Evolutionary conservation across 768 basidiomycete genomes (phyloP).

Genomic region (Amanita pseudoporphyria): DNA sequence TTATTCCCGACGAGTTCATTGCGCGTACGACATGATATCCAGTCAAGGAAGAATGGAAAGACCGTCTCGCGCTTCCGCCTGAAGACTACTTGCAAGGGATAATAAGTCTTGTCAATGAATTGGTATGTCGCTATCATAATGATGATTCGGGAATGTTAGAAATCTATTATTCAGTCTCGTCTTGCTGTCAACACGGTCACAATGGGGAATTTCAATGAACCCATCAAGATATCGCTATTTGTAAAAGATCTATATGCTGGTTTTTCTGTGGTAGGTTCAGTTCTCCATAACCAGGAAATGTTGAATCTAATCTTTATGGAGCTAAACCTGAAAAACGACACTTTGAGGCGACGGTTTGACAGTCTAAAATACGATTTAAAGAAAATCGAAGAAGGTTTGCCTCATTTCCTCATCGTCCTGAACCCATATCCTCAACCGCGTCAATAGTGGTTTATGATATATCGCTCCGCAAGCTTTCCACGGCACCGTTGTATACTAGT

Average conservation of each 20-base stretch:
- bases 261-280: conserved; percentile 59
- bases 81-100: conserved; percentile 82
- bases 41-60: conserved; percentile 68
- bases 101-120: conserved; percentile 70
- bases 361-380: conserved; percentile 82
- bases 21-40: conserved; percentile 1
- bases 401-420: conserved; percentile 9
- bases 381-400: conserved; percentile 76
- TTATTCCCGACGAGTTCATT: background rate
- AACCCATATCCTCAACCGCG: background rate
- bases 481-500: background rate
- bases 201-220: conserved; percentile 70
- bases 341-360: conserved; percentile 66
- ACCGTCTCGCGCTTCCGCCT: conserved; percentile 48
- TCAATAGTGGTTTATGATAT: conserved; percentile 75
- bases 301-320: conserved; percentile 16
- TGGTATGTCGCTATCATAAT: conserved; percentile 35
- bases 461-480: conserved; percentile 54
- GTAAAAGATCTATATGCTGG: conserved; percentile 79
- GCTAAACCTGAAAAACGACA: conserved; percentile 80
- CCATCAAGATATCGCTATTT: conserved; percentile 66
- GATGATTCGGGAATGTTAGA: background rate
- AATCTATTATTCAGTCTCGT: conserved; percentile 44
- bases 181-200: conserved; percentile 79
- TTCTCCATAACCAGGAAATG: background rate